These are phyloP conservation scores for Golubevia sp. DNA, from an alignment of 1,284 basidiomycete genomes.

Conservation along the genomic window DNA sequence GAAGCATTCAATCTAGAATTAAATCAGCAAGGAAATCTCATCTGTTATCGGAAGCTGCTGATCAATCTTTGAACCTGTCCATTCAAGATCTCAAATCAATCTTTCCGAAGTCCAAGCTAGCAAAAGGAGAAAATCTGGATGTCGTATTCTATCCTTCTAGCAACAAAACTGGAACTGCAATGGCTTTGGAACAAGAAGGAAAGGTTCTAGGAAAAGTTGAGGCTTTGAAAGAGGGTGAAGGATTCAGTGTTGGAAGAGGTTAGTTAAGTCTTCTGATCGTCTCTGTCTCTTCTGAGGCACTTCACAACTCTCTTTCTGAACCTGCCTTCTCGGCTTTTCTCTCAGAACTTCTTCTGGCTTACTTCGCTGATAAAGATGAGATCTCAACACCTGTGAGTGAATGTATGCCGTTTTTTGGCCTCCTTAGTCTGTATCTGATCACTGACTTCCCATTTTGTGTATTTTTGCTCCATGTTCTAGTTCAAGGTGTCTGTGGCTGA, in stretches of 20 bases:
- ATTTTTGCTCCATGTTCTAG: neutral
- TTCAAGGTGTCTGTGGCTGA: constrained; percentile 11
- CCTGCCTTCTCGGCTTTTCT: too few species aligned
- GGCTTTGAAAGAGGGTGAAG: too few species aligned
- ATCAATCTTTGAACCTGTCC: constrained; percentile 14
- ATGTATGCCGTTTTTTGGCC: neutral
- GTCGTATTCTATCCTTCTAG: constrained; percentile 17
- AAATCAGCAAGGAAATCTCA: constrained; percentile 34
- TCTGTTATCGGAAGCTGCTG: constrained; percentile 2
- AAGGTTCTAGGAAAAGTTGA: too few species aligned
- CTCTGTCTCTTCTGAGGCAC: too few species aligned
- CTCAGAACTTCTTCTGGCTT: constrained; percentile 44
- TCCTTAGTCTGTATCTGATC: neutral
- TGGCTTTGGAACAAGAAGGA: too few species aligned
- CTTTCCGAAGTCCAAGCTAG: constrained; percentile 32
- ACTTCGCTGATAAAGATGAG: constrained; percentile 44
- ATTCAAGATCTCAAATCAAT: constrained; percentile 27
- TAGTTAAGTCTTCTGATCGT: too few species aligned
- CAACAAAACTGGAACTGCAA: too few species aligned
- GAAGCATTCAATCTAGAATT: constrained; percentile 40
- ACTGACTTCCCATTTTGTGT: neutral
- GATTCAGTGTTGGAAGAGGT: too few species aligned
- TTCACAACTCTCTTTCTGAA: too few species aligned
- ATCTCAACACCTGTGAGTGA: constrained; percentile 20
- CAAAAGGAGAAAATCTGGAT: constrained; percentile 41